phyloP scores from a whole-genome alignment of 1,139 yeast genomes.

The Lodderomyces jiufengensis region DNA sequence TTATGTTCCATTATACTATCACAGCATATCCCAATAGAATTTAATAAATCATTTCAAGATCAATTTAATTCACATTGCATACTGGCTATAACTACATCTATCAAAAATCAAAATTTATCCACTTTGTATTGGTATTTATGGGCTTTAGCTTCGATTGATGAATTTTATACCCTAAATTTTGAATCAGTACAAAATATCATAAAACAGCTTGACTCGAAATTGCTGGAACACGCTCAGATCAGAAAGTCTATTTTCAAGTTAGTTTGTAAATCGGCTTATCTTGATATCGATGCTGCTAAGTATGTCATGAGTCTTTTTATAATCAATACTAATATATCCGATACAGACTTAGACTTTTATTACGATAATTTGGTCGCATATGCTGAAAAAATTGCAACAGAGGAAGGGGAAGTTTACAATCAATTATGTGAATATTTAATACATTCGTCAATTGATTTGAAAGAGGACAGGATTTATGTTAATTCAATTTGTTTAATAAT shows the following conservation, averaged over 20 bases:
- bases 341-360: too few species aligned
- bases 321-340: not conserved
- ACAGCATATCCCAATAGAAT: not conserved
- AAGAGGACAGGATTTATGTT: too few species aligned
- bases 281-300: slow-evolving; percentile 6
- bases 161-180: not conserved
- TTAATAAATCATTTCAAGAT: not conserved
- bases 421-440: not conserved
- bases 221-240: not conserved
- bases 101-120: slow-evolving; percentile 2
- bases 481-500: not conserved
- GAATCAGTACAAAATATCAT: slow-evolving; percentile 1
- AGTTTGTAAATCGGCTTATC: slow-evolving; percentile 7
- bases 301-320: slow-evolving; percentile 12
- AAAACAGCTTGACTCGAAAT: not conserved
- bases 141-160: slow-evolving; percentile 4
- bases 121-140: slow-evolving; percentile 8
- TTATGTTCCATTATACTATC: slow-evolving; percentile 18
- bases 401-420: not conserved
- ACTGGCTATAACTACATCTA: not conserved
- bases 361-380: not conserved
- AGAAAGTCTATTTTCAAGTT: slow-evolving; percentile 10
- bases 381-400: not conserved
- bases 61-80: not conserved
- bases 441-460: not conserved